Base-by-base conservation (phyloP, 139 green algal genomes). In the Auxenochlorella pyrenoidosa region DNA sequence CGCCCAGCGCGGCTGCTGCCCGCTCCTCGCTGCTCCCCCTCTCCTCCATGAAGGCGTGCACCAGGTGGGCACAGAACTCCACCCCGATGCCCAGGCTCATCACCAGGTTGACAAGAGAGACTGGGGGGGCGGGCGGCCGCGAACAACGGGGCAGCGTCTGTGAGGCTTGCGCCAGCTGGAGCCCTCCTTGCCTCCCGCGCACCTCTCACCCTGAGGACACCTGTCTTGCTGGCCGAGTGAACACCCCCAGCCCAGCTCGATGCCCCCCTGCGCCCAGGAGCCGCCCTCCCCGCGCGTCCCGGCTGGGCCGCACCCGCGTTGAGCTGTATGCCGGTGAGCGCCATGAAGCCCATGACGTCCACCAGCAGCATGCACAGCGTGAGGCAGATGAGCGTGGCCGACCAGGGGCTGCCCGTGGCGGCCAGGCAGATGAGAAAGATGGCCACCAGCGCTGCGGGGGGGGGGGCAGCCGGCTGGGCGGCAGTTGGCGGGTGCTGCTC, bases 11-110 rank as follows among this genome's bases (percentile, higher is more conserved):
- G 2, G 82, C 60, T 0, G 85, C 84, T 28, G 88, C 83, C 2
- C 94, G 88, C 75, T 90, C 66, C 81, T 85, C 76, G 22, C 89
- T 82, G 66, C 60, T 85, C 15, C 93, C 91, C 21, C 86, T 68
- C 71, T 89, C 87, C 72, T 88, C 88, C 78, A 94, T 72, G 83
- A 95, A 97, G 0, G 94, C 91, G 79, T 97, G 96, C 68, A 96
- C 80, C 24, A 98, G 88, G 85, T 98, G 96, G 2, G 92, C 94
- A 60, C 90, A 94, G 83, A 98, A 98, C 94, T 98, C 95, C 44
- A 98, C 93, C 0, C 91, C 93, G 40, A 98, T 98, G 66, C 95
- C 95, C 58, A 97, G 87, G 0, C 91, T 89, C 92, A 95, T 95
- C 32, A 94, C 93, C 83, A 97, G 90, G 91, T 97, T 97, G 54